Evolutionary conservation across 1,284 basidiomycete species (phyloP), one percentile per base, ranked within the genome.

Genomic region (Kalmanozyma brasiliensis): DNA sequence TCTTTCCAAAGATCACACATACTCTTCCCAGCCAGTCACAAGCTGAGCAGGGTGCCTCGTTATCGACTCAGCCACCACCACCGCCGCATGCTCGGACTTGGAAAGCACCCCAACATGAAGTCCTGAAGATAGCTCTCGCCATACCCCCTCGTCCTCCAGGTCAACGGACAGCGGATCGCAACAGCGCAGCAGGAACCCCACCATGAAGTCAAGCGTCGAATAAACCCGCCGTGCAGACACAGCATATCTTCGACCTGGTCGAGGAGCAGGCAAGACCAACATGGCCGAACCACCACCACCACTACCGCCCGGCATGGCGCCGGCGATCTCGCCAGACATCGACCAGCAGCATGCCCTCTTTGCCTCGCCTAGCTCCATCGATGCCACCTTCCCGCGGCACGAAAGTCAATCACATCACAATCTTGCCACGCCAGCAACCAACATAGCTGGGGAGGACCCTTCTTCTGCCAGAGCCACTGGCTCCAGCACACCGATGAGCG

Each of bases 401-500:
- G 24, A 45, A n/a, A 19, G n/a, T 19, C 17, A 13, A 33, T 4
- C 45, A 30, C 42, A 8, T 19, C 29, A 14, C 24, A 13, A 24
- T 11, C n/a, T 23, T 10, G 17, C 46, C 4, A 8, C 41, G 2
- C 16, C 38, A 8, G n/a, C 49, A 1, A 17, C 30, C n/a, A 24
- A n/a, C 19, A n/a, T 45, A 19, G 23, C 35, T 34, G 22, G 45
- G 10, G 10, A 30, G 16, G 56, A 55, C 8, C 62, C 55, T 32
- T 46, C 62, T n/a, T 17, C 51, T 26, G 37, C 62, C 2, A 46
- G 26, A 3, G 49, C 55, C 4, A 58, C 55, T 23, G 62, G 46
- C 7, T 36, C 51, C 10, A 42, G 29, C 10, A 59, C 66, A 5
- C 59, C 66, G 2, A 60, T 59, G 55, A 69, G 66, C 40, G 56